phyloP scores from a whole-genome alignment of 306 rosid species.

The Casuarina glauca region DNA sequence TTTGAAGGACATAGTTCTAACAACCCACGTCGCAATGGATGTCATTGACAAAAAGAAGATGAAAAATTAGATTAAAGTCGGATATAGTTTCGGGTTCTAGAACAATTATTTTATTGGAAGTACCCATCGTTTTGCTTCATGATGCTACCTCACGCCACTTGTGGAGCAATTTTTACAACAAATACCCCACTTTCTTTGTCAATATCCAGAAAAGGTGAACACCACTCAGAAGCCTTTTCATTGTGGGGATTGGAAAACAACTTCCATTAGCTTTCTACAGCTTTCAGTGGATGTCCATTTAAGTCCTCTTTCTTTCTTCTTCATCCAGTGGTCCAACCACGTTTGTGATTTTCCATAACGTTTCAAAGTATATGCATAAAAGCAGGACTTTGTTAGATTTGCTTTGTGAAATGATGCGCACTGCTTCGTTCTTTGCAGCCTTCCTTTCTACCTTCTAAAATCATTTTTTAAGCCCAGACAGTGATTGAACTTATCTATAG shows the following conservation, averaged over 20 bases:
- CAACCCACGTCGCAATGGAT: not conserved
- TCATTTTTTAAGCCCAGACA: no score
- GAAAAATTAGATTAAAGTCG: not conserved
- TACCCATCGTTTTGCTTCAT: not conserved
- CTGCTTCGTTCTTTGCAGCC: no score
- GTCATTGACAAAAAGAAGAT: not conserved
- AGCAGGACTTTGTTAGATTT: not conserved
- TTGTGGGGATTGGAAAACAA: conserved; percentile 33
- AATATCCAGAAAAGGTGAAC: not conserved
- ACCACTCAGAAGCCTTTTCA: conserved; percentile 10
- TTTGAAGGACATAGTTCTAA: not conserved
- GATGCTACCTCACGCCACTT: not conserved
- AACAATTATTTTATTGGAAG: not conserved
- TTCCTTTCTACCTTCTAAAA: no score
- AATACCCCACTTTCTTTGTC: not conserved
- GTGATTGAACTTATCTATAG: no score
- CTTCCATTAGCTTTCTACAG: conserved; percentile 3
- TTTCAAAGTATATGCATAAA: not conserved
- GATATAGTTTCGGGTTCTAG: not conserved
- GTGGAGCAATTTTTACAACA: not conserved
- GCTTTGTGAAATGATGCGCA: not conserved
- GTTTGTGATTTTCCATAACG: not conserved
- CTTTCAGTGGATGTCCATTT: conserved; percentile 7
- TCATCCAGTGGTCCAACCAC: not conserved
- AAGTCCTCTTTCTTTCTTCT: conserved; percentile 1